Evolutionary conservation across 1,139 yeast species (phyloP), one percentile per base, ranked within the genome.

Genomic region (Wickerhamomyces sp.): DNA sequence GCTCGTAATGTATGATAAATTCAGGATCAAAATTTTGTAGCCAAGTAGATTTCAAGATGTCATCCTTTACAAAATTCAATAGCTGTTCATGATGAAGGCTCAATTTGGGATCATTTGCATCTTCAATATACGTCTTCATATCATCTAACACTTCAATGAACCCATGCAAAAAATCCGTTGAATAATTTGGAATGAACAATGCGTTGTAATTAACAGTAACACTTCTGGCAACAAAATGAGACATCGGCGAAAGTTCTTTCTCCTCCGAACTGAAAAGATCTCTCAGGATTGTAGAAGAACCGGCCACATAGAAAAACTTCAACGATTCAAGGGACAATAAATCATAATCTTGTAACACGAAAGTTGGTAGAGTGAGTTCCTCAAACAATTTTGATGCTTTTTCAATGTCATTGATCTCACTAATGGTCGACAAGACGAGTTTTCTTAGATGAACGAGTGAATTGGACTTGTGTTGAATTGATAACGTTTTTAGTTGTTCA

Each of bases 101-200:
- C 12, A 50, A 31, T 2, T 35, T 13, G 0, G 24, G 23, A 30
- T 48, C 52, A 11, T 40, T 27, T 7, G 45, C 24, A 1, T 30
- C 25, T 2, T 11, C 10, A 4, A 47, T 35, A 12, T 31, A 30
- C 1, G 30, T 26, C 19, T 29, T 23, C 22, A 46, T 21, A 3
- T 38, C 40, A 11, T 35, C 29, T 10, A 47, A 17, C 6, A 39
- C 38, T 5, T 43, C 36, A 13, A 18, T 13, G 9, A 50, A 29
- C 31, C 49, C 55, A 12, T 36, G 17, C 5, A 49, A 33, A 6
- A 49, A 38, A 6, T 33, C 41, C 23, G 20, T 31, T 2, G 42
- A 15, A 31, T 48, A 49, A 21, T 32, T 38, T 2, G 54, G 54
- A 2, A 44, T 28, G 26, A 45, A 45, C 16, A 50, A 28, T 4